phyloP scores from a whole-genome alignment of 2,329 filamentous ascomycete genomes.

The Raffaelea ambrosiae region DNA sequence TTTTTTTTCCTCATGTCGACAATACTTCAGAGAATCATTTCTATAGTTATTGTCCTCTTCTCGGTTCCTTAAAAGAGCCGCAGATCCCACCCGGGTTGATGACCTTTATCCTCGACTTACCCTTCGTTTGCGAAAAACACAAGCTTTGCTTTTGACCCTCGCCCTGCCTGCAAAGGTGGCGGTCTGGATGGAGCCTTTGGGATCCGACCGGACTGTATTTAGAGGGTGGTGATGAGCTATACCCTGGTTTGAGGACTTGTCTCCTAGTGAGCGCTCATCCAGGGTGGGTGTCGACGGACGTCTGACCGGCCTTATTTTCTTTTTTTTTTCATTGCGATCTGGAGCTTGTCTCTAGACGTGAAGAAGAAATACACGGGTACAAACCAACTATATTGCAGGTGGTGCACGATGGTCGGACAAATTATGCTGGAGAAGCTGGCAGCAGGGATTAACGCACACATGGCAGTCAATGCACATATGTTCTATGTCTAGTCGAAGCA shows the following conservation, averaged over 20 bases:
- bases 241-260: constrained; percentile 61
- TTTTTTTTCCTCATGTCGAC: constrained; percentile 52
- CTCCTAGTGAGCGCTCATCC: constrained; percentile 60
- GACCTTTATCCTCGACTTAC: constrained; percentile 66
- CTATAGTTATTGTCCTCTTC: constrained; percentile 93
- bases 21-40: constrained; percentile 84
- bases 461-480: too few species aligned
- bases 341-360: constrained; percentile 36
- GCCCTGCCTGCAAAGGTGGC: constrained; percentile 54
- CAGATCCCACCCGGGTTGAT: constrained; percentile 95
- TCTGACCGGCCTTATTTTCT: constrained; percentile 65
- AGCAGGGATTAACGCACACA: too few species aligned
- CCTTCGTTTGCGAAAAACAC: constrained; percentile 9
- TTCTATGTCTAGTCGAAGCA: too few species aligned
- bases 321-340: constrained; percentile 53
- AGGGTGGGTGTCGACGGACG: constrained; percentile 80
- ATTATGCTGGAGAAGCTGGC: too few species aligned
- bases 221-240: constrained; percentile 95
- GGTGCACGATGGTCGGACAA: too few species aligned
- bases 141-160: constrained; percentile 61
- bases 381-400: background rate
- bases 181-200: too few species aligned
- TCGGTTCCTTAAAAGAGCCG: constrained; percentile 89
- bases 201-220: constrained; percentile 55
- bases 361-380: constrained; percentile 36